phyloP scores from a whole-genome alignment of 2,329 filamentous ascomycete species.

The Proliferodiscus dingleyae region DNA sequence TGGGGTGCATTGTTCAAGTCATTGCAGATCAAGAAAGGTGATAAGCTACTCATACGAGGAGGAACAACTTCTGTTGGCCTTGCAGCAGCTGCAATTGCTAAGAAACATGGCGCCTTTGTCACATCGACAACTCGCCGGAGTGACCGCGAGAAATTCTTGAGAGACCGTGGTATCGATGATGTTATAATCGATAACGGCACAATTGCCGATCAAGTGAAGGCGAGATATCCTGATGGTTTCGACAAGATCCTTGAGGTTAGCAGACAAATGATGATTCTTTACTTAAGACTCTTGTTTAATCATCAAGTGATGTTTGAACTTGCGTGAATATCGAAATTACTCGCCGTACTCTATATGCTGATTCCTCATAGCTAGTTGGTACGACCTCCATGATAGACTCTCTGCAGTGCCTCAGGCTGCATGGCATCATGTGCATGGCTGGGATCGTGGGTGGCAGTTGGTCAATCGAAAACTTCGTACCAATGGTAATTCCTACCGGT shows the following conservation, averaged over 20 bases:
- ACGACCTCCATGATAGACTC: not conserved
- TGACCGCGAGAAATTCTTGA: constrained; percentile 3
- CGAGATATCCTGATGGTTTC: constrained; percentile 2
- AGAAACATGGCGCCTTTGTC: constrained; percentile 12
- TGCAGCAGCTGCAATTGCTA: constrained; percentile 4
- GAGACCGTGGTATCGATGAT: constrained; percentile 10
- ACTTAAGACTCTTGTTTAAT: not conserved
- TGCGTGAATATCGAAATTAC: not conserved
- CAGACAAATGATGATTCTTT: not conserved
- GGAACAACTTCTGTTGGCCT: constrained; percentile 5
- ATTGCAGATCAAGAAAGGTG: constrained; percentile 16
- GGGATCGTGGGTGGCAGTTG: constrained; percentile 1
- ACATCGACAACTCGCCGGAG: constrained; percentile 16
- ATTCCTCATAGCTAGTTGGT: not conserved
- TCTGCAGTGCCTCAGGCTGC: not conserved
- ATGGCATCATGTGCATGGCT: not conserved
- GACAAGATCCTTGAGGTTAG: constrained; percentile 12
- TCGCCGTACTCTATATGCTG: no score
- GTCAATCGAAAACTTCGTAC: not conserved
- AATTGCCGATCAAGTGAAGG: constrained; percentile 3
- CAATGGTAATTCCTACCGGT: not conserved
- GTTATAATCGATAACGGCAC: constrained; percentile 8
- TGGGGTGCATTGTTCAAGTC: constrained; percentile 20
- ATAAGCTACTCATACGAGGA: constrained; percentile 11
- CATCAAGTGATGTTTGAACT: not conserved